phyloP scores from a whole-genome alignment of 2,329 filamentous ascomycete genomes.

The Pseudogymnoascus pannorum region DNA sequence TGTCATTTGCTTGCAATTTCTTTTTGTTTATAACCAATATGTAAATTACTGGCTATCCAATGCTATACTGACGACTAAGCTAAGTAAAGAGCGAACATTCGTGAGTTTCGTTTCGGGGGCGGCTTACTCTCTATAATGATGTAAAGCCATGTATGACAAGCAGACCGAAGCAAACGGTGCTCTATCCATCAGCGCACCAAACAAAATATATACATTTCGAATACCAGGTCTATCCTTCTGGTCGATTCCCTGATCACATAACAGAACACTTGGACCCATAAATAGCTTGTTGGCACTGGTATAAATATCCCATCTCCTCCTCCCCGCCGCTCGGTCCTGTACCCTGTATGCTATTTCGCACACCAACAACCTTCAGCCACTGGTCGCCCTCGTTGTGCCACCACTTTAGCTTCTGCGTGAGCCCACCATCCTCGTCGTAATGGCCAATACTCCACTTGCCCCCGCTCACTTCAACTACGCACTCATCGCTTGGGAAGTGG shows the following conservation, averaged over 20 bases:
- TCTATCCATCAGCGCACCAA: neutral
- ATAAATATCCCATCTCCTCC: slow-evolving; percentile 73
- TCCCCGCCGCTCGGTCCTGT: slow-evolving; percentile 43
- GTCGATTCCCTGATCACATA: slow-evolving; percentile 34
- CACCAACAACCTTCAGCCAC: slow-evolving; percentile 65
- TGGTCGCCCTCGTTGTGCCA: slow-evolving; percentile 89
- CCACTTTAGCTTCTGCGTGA: slow-evolving; percentile 76
- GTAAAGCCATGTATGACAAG: neutral
- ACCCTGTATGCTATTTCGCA: slow-evolving; percentile 48
- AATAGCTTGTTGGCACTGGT: slow-evolving; percentile 45
- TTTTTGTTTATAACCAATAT: neutral
- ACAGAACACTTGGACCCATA: slow-evolving; percentile 35
- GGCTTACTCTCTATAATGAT: neutral
- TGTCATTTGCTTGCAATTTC: neutral
- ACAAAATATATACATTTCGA: neutral
- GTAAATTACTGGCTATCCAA: neutral
- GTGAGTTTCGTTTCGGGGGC: neutral
- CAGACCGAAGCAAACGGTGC: neutral
- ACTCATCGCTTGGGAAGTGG: slow-evolving; percentile 75
- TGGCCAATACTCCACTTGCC: slow-evolving; percentile 84
- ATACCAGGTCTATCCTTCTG: neutral
- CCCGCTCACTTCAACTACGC: slow-evolving; percentile 66
- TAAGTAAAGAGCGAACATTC: neutral
- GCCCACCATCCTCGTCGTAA: slow-evolving; percentile 61
- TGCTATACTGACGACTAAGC: neutral